phyloP scores from a whole-genome alignment of 176 grass and related monocot genomes.

The Cenchrus fungigraminus region DNA sequence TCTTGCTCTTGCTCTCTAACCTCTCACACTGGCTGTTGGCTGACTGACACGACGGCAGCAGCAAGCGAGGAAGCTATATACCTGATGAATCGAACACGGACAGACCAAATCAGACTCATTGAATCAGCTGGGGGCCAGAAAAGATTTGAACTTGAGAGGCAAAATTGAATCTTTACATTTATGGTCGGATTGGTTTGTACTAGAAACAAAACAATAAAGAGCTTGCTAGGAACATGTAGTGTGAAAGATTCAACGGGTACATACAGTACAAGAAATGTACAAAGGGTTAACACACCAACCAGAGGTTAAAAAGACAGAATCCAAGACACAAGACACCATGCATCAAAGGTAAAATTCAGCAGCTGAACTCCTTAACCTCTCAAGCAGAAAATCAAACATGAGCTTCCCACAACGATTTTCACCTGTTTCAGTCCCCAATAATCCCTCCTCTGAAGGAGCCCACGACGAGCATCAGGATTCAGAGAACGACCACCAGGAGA shows the following conservation, averaged over 20 bases:
- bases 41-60: background rate
- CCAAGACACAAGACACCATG: background rate
- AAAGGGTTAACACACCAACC: background rate
- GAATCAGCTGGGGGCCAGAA: slow-evolving; percentile 21
- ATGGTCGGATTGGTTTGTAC: slow-evolving; percentile 51
- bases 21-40: background rate
- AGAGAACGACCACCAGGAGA: background rate
- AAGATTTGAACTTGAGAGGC: slow-evolving; percentile 4
- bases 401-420: slow-evolving; percentile 5
- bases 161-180: slow-evolving; percentile 24
- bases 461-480: background rate
- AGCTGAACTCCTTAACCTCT: background rate
- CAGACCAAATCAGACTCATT: background rate
- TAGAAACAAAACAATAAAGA: slow-evolving; percentile 35
- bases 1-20: background rate
- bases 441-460: background rate
- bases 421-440: slow-evolving; percentile 15
- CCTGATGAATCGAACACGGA: slow-evolving; percentile 28
- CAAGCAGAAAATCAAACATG: background rate
- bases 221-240: slow-evolving; percentile 41
- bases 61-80: background rate
- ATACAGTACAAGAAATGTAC: slow-evolving; percentile 40
- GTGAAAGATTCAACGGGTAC: slow-evolving; percentile 32
- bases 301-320: background rate
- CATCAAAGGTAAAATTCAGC: slow-evolving; percentile 18